Evolutionary conservation across 495 filamentous ascomycete species (phyloP).

Genomic region (Massariosphaeria phaeospora): DNA sequence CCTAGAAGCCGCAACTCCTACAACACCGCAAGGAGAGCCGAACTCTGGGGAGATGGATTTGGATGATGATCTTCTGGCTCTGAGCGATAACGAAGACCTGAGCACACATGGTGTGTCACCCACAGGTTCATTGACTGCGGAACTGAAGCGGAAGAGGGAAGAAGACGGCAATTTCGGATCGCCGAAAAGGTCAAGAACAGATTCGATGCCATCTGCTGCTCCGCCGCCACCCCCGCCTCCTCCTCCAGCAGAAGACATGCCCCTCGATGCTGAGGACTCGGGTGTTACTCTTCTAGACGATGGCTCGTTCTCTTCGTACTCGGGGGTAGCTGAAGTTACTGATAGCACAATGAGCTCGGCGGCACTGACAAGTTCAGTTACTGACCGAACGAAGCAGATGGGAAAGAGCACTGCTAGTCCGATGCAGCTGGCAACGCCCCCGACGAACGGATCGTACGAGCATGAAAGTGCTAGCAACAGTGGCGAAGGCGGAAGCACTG

Average conservation of each 20-base stretch:
- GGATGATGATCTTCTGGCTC: constrained; percentile 45
- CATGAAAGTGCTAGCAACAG: constrained; percentile 11
- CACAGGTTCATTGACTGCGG: constrained; percentile 39
- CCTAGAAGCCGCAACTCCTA: background rate
- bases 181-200: constrained; percentile 39
- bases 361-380: constrained; percentile 14
- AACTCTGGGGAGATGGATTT: constrained; percentile 29
- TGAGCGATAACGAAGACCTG: constrained; percentile 54
- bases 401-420: constrained; percentile 12
- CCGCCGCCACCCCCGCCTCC: constrained; percentile 48
- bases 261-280: constrained; percentile 24
- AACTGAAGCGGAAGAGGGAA: constrained; percentile 61
- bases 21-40: constrained; percentile 15
- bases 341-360: constrained; percentile 1
- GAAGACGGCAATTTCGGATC: constrained; percentile 38
- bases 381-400: constrained; percentile 22
- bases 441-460: constrained; percentile 35
- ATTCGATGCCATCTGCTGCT: constrained; percentile 37
- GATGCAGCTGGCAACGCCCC: constrained; percentile 40
- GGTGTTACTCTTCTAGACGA: constrained; percentile 17
- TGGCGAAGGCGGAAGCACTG: background rate
- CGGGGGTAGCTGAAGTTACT: background rate
- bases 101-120: constrained; percentile 17
- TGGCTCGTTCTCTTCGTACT: background rate
- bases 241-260: constrained; percentile 35